These are phyloP conservation scores for Myxozyma geophila DNA, from an alignment of 805 yeast genomes.

Conservation along the genomic window DNA sequence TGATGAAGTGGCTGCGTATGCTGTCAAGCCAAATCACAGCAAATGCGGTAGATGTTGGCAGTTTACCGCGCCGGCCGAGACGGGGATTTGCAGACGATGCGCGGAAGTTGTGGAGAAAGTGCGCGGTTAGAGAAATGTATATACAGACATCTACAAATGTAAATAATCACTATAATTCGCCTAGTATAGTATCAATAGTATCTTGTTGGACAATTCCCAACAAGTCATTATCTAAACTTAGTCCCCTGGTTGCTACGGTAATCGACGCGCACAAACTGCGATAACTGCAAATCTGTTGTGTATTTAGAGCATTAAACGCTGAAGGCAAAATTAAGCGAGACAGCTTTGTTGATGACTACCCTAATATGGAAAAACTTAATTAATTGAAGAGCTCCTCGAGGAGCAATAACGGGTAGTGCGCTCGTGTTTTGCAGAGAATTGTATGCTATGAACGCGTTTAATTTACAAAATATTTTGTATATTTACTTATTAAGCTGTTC, in stretches of 20 bases:
- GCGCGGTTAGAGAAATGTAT: neutral
- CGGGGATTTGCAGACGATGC: slow-evolving; percentile 71
- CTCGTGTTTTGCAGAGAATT: too few species aligned
- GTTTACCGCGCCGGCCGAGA: slow-evolving; percentile 56
- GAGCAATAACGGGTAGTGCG: too few species aligned
- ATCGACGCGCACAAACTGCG: neutral
- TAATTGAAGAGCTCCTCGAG: too few species aligned
- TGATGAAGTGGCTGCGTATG: slow-evolving; percentile 42
- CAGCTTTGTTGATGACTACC: neutral
- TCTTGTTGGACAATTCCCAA: neutral
- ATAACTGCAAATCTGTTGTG: neutral
- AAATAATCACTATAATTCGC: neutral
- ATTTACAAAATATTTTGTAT: too few species aligned
- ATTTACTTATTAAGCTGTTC: too few species aligned
- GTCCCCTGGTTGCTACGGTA: slow-evolving; percentile 16
- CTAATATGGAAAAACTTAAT: neutral
- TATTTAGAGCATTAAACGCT: too few species aligned
- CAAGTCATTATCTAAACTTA: neutral
- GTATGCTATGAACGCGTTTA: too few species aligned
- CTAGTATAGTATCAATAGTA: neutral
- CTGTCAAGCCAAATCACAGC: slow-evolving; percentile 48
- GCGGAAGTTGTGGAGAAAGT: slow-evolving; percentile 35
- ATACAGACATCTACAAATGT: slow-evolving; percentile 2
- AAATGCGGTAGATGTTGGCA: slow-evolving; percentile 98
- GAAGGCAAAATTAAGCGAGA: too few species aligned